Conservation (phyloP, 2,329 filamentous ascomycete species). For the Metarhizium guizhouense region DNA sequence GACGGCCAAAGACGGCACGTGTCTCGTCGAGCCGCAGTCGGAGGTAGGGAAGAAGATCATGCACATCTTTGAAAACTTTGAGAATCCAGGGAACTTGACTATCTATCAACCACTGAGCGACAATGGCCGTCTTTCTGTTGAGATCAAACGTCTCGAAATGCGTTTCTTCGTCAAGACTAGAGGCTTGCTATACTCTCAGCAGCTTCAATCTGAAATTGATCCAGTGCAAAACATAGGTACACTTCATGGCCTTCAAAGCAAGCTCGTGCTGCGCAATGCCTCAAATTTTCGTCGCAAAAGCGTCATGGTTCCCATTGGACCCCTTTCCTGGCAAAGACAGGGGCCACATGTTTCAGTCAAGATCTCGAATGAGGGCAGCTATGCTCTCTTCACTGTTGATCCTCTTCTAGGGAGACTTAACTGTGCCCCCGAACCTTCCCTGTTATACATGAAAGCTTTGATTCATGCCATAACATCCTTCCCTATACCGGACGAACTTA, state of each 20-base stretch:
- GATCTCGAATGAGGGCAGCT: background rate
- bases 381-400: constrained; percentile 40
- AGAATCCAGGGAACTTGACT: constrained; percentile 9
- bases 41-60: constrained; percentile 28
- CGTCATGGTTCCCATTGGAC: constrained; percentile 45
- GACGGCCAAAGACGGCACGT: background rate
- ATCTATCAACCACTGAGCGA: constrained; percentile 27
- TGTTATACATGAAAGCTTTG: constrained; percentile 47
- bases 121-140: constrained; percentile 27
- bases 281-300: constrained; percentile 32
- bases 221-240: constrained; percentile 49
- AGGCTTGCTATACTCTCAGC: constrained; percentile 33
- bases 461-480: constrained; percentile 55
- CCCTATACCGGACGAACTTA: constrained; percentile 47
- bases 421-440: constrained; percentile 44
- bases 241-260: constrained; percentile 49
- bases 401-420: constrained; percentile 43
- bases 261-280: constrained; percentile 43
- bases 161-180: constrained; percentile 39
- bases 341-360: constrained; percentile 30
- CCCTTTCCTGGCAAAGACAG: constrained; percentile 14
- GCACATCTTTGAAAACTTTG: constrained; percentile 35
- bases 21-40: constrained; percentile 41
- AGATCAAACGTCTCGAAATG: constrained; percentile 44
- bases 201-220: constrained; percentile 46